These are phyloP conservation scores for Cordyceps militaris DNA, from an alignment of 2,329 filamentous ascomycete genomes.

Conservation along the genomic window DNA sequence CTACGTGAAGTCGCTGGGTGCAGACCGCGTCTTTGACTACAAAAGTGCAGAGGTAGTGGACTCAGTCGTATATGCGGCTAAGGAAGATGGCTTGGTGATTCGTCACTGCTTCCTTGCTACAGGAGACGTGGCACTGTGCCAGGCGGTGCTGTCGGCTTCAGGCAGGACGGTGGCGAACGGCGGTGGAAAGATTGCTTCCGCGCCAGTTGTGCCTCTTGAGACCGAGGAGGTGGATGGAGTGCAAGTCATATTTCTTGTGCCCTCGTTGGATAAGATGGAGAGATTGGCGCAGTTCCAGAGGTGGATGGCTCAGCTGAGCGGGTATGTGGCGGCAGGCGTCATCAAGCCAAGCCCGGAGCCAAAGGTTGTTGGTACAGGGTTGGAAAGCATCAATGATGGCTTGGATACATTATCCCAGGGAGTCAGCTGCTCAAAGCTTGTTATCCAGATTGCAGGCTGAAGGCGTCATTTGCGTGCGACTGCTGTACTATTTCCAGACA, in stretches of 20 bases:
- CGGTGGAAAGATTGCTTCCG: constrained; percentile 30
- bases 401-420: constrained; percentile 29
- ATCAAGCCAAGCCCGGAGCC: constrained; percentile 34
- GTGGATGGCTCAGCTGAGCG: constrained; percentile 31
- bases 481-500: too few relatives aligned
- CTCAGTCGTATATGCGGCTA: constrained; percentile 29
- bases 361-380: constrained; percentile 29
- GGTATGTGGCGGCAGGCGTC: constrained; percentile 24
- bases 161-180: background rate
- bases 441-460: constrained; percentile 32
- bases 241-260: constrained; percentile 32
- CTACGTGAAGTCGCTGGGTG: constrained; percentile 29
- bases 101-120: constrained; percentile 35
- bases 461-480: too few relatives aligned
- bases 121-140: constrained; percentile 29
- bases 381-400: constrained; percentile 31
- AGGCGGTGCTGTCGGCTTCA: constrained; percentile 31
- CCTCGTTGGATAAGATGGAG: constrained; percentile 27
- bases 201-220: constrained; percentile 27
- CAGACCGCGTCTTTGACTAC: constrained; percentile 36
- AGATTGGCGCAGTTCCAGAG: constrained; percentile 32
- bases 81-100: constrained; percentile 28
- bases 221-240: constrained; percentile 25
- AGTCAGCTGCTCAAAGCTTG: constrained; percentile 36
- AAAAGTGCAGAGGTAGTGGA: constrained; percentile 24